phyloP scores from a whole-genome alignment of 2,329 filamentous ascomycete genomes.

The Diaporthe vexans region DNA sequence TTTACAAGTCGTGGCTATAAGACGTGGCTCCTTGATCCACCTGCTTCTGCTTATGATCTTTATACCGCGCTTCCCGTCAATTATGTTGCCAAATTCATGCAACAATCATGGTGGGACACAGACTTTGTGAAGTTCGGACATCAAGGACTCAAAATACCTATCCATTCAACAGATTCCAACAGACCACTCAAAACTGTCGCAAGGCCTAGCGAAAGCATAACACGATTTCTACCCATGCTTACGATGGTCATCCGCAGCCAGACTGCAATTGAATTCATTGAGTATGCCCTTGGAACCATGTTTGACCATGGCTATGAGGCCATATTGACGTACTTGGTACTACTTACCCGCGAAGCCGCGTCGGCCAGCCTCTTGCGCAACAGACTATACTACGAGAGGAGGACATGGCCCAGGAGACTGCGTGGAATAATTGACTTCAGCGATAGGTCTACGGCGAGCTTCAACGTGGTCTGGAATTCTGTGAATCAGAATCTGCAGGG shows the following conservation, averaged over 20 bases:
- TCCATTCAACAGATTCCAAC: neutral
- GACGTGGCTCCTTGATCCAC: neutral
- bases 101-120: slow-evolving; percentile 1
- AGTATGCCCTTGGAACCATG: neutral
- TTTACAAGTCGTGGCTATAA: neutral
- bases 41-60: neutral
- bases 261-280: neutral
- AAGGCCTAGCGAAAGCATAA: neutral
- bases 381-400: slow-evolving; percentile 20
- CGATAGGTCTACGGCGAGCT: neutral
- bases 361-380: slow-evolving; percentile 3
- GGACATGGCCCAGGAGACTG: neutral
- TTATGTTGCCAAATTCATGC: neutral
- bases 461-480: neutral
- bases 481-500: neutral
- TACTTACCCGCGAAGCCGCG: neutral
- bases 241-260: neutral
- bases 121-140: neutral
- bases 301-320: neutral
- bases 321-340: neutral
- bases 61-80: neutral
- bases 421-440: neutral
- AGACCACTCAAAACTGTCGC: neutral
- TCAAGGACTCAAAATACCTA: slow-evolving; percentile 7
- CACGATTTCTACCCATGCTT: neutral